Evolutionary conservation across 176 grass and related monocot species (phyloP).

Genomic region (Echinochloa phyllopogon): DNA sequence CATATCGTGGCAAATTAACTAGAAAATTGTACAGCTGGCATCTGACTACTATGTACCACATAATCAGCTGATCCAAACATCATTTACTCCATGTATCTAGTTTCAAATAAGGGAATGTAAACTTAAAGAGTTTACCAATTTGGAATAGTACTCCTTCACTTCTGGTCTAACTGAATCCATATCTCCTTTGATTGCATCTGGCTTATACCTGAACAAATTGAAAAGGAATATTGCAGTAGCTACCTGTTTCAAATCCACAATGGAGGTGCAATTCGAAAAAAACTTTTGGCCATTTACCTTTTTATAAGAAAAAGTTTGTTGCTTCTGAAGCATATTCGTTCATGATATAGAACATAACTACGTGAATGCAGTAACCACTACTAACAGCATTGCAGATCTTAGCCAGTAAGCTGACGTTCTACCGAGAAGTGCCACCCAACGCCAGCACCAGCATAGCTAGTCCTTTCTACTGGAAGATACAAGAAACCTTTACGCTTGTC

Average conservation of each 20-base stretch:
- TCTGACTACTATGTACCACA: background rate
- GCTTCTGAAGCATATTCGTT: background rate
- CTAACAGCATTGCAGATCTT: background rate
- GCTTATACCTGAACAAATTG: slow-evolving; percentile 47
- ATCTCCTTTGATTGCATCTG: slow-evolving; percentile 81
- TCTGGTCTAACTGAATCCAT: slow-evolving; percentile 91
- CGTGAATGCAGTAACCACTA: slow-evolving; percentile 13
- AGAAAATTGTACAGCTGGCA: background rate
- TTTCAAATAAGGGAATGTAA: slow-evolving; percentile 7
- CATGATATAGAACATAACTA: background rate
- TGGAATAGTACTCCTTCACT: slow-evolving; percentile 84
- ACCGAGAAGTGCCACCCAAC: slow-evolving; percentile 16
- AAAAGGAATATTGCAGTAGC: background rate
- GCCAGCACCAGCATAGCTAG: background rate
- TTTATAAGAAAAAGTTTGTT: background rate
- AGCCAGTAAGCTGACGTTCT: slow-evolving; percentile 21
- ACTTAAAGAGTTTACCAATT: slow-evolving; percentile 60
- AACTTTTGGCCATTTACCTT: background rate
- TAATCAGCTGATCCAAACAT: background rate
- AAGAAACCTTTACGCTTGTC: slow-evolving; percentile 4
- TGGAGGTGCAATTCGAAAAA: background rate
- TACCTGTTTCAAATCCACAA: background rate
- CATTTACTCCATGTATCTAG: background rate
- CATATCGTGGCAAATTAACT: background rate
- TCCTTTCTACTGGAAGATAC: background rate